Evolutionary conservation across 2,329 filamentous ascomycete species (phyloP).

Genomic region (Colletotrichum truncatum): DNA sequence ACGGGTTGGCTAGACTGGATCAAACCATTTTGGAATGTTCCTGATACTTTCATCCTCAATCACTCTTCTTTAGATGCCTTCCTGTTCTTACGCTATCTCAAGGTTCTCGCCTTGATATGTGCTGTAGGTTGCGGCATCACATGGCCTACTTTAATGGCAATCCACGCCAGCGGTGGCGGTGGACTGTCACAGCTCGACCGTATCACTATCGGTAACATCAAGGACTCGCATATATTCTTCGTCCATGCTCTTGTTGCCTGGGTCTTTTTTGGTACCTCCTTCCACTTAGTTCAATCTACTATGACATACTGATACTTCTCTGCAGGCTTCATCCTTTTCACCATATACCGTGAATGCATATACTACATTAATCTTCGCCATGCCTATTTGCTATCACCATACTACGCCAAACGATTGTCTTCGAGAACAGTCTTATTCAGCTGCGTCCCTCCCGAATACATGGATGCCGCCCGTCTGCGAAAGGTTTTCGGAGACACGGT

Average conservation of each 20-base stretch:
- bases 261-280: conserved; percentile 71
- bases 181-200: conserved; percentile 69
- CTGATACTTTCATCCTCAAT: conserved; percentile 84
- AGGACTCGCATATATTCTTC: conserved; percentile 74
- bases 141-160: conserved; percentile 84
- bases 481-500: conserved; percentile 82
- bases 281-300: not conserved
- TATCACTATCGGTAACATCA: conserved; percentile 62
- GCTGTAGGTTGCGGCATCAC: conserved; percentile 83
- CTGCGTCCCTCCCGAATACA: conserved; percentile 80
- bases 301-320: not conserved
- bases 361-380: conserved; percentile 95
- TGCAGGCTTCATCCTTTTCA: conserved; percentile 82
- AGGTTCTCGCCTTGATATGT: conserved; percentile 76
- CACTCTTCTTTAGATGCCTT: conserved; percentile 94
- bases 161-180: conserved; percentile 84
- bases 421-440: conserved; percentile 94
- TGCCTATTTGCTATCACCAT: conserved; percentile 87
- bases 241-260: conserved; percentile 85
- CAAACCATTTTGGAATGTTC: conserved; percentile 69
- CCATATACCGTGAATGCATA: conserved; percentile 88
- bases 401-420: conserved; percentile 85
- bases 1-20: conserved; percentile 75
- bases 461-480: conserved; percentile 77
- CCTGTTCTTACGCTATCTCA: conserved; percentile 80